Conservation (phyloP, 2,329 filamentous ascomycete genomes). For the Xylariaceae sp. region DNA sequence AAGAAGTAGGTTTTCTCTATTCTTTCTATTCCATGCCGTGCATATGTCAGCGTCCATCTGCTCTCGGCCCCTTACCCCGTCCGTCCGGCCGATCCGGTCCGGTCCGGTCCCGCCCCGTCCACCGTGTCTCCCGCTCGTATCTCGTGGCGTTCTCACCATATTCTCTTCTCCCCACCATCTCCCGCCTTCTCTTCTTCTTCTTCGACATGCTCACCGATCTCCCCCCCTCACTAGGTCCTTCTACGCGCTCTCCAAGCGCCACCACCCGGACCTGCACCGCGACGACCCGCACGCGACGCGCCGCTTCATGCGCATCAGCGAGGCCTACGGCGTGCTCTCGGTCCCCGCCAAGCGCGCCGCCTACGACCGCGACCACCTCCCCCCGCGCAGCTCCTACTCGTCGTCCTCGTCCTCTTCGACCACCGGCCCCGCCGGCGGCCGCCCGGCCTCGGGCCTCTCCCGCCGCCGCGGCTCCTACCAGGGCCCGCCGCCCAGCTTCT, state of each 20-base stretch:
- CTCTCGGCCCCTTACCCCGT: too few species aligned
- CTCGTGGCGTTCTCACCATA: too few species aligned
- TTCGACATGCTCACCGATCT: background rate
- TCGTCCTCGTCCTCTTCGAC: conserved; percentile 32
- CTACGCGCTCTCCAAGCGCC: conserved; percentile 81
- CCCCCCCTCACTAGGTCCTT: conserved; percentile 50
- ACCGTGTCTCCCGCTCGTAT: too few species aligned
- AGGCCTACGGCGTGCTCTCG: conserved; percentile 74
- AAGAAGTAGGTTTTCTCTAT: conserved; percentile 57
- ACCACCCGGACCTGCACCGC: conserved; percentile 90
- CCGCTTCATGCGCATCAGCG: conserved; percentile 75
- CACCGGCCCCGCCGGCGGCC: conserved; percentile 58
- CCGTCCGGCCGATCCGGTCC: too few species aligned
- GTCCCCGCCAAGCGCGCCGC: conserved; percentile 63
- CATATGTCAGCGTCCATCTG: too few species aligned
- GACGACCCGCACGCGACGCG: conserved; percentile 51
- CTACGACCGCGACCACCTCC: conserved; percentile 69
- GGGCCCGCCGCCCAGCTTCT: conserved; percentile 87
- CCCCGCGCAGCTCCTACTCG: conserved; percentile 26
- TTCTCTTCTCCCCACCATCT: background rate
- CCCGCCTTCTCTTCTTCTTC: conserved; percentile 1
- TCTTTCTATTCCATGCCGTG: too few species aligned
- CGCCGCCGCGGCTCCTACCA: conserved; percentile 67
- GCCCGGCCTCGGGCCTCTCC: conserved; percentile 75
- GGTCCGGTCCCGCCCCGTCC: too few species aligned